Percentiles rank a stretch among this genome's conserved stretches.
phyloP scores from a whole-genome alignment of 441 rosid genomes.

The Isatis lusitanica region DNA sequence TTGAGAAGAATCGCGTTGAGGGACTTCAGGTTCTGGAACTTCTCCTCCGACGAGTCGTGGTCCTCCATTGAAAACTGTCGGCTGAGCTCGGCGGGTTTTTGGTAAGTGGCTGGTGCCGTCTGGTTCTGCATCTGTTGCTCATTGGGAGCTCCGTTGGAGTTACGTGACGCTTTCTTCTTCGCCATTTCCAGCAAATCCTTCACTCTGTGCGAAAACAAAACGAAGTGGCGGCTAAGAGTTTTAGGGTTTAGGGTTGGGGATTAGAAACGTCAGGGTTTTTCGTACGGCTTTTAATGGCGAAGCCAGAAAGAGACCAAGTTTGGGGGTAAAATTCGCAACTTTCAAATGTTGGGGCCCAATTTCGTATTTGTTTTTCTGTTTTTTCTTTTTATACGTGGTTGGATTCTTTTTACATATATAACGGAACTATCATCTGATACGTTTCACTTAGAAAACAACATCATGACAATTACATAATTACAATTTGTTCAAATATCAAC shows the following conservation, averaged over 20 bases:
- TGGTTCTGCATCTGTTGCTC: slow-evolving; percentile 34
- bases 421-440: background rate
- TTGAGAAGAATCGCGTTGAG: slow-evolving; percentile 38
- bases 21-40: slow-evolving; percentile 34
- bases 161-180: slow-evolving; percentile 55
- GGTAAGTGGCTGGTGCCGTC: background rate
- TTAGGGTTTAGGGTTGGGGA: slow-evolving; percentile 1
- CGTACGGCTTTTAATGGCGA: slow-evolving; percentile 52
- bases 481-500: background rate
- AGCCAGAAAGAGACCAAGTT: slow-evolving; percentile 13
- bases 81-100: slow-evolving; percentile 25
- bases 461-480: background rate
- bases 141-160: slow-evolving; percentile 20
- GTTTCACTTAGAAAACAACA: background rate
- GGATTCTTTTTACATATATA: background rate
- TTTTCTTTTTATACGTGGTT: background rate
- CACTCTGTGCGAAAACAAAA: background rate
- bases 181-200: slow-evolving; percentile 43
- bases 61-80: slow-evolving; percentile 35
- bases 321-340: slow-evolving; percentile 16
- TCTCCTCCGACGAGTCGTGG: slow-evolving; percentile 39
- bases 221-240: slow-evolving; percentile 31
- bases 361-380: background rate
- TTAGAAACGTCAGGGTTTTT: slow-evolving; percentile 47
- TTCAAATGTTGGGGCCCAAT: slow-evolving; percentile 37